These are phyloP conservation scores for Arctium minus DNA, from an alignment of 129 eudicot genomes.

Conservation along the genomic window DNA sequence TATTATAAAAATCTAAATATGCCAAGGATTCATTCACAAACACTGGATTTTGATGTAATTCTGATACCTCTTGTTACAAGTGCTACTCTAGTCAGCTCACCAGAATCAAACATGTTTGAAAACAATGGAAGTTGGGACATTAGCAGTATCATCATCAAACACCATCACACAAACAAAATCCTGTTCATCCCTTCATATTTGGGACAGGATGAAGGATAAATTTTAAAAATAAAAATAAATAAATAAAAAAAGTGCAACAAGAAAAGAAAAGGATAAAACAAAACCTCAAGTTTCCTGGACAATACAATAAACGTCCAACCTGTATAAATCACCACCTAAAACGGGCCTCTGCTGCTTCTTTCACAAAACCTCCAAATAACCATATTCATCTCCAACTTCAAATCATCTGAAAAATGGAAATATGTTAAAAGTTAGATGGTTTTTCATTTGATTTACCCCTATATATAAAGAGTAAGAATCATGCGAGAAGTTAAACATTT, in stretches of 20 bases:
- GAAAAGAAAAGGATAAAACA: background rate
- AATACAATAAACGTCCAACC: slow-evolving; percentile 21
- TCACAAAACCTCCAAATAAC: slow-evolving; percentile 17
- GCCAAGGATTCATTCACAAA: background rate
- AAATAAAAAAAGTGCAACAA: background rate
- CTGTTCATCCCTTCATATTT: slow-evolving; percentile 21
- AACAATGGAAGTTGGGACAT: slow-evolving; percentile 21
- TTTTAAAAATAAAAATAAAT: background rate
- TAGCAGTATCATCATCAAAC: slow-evolving; percentile 29
- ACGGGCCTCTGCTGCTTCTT: slow-evolving; percentile 8
- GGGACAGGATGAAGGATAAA: slow-evolving; percentile 14
- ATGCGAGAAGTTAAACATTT: too few species aligned
- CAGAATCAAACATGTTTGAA: background rate
- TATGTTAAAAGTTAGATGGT: background rate
- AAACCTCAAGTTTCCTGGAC: slow-evolving; percentile 21
- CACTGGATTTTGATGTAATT: background rate
- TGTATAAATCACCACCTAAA: slow-evolving; percentile 40
- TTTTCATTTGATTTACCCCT: too few species aligned
- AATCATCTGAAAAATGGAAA: slow-evolving; percentile 22
- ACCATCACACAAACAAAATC: slow-evolving; percentile 29
- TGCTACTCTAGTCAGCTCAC: background rate
- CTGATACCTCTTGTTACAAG: background rate
- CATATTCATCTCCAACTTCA: slow-evolving; percentile 19
- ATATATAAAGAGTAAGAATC: too few species aligned
- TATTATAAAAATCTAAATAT: background rate